Evolutionary conservation across 192 early-diverging fungal species (phyloP), one percentile per base, ranked within the genome.

Genomic region (Coemansia sp.): DNA sequence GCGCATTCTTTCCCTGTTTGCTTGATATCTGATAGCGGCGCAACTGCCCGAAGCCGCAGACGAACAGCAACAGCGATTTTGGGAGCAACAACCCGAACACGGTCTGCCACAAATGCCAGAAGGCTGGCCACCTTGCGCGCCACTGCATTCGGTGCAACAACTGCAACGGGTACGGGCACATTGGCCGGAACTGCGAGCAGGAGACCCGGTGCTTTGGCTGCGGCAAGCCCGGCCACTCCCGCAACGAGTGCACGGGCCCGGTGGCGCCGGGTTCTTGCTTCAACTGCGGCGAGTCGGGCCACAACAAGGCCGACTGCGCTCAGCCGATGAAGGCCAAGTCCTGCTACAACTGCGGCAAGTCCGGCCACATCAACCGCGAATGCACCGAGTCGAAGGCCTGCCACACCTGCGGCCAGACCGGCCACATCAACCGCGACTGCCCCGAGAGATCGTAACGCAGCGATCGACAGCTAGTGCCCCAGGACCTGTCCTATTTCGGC

Each of bases 281-380:
- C 80, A 61, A 81, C 65, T 86, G 85, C 50, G 63, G 65, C 56
- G 29, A 79, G 51, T 5, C 25, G 9, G 83, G 81, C n/a, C 85
- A 86, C 57, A 71, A 69, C 25, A 56, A 55, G 28, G 62, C 51
- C 50, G 64, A 77, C 2, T 84, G 85, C 60, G 5, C 57, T 2
- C 58, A 77, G 46, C 19, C 58, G 35, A 61, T 49, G 19, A 50
- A 62, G 40, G 60, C 64, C 32, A 69, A 60, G 56, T 25, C 60
- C 23, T 67, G 74, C 83, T 67, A 73, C 78, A 61, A 73, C 56
- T 86, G 85, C 53, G 61, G 62, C 45, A 27, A 82, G 56, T 53
- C 54, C 18, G 50, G 50, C 11, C 85, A 86, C 54, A 72, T 64
- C 33, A 56, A 55, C 24, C 62, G 46, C 48, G 68, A 77, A 1